Base-by-base conservation (phyloP, 2,329 filamentous ascomycete species). In the Hypoxylon rubiginosum region DNA sequence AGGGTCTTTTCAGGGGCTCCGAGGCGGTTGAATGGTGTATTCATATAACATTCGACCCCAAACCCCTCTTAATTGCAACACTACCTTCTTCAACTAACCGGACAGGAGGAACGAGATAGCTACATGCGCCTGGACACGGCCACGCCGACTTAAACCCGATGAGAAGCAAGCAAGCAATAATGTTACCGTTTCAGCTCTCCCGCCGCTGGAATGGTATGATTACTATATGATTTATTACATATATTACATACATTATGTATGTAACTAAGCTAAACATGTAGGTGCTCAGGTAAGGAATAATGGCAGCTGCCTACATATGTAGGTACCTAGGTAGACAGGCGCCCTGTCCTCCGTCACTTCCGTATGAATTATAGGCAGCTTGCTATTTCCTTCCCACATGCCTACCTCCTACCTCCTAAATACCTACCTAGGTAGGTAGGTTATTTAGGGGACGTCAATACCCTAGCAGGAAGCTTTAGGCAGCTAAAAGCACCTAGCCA, bases 51-150 rank as follows among this genome's bases (percentile, higher is more conserved):
- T 11, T 5, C 39, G 24, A n/a, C n/a, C n/a, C n/a, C n/a, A n/a
- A n/a, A 15, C 43, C 46, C 46, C 46, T 30, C 46, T 10, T 49
- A 49, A 49, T 30, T 49, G 24, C 46, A 15, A 49, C 32, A 13
- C 46, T n/a, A 49, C 46, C 46, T 49, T 49, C 46, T 49, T 49
- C 46, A 2, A 49, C 49, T 34, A 19, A 36, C 13, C 28, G 17
- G 30, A 21, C 30, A 21, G 28, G 30, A 36, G 30, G 49, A 51
- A 36, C 15, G 30, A 24, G n/a, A 51, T 3, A 36, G 24, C n/a
- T 17, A 34, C 15, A 11, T 21, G 24, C 24, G 24, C 46, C 11
- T n/a, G 26, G 46, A n/a, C 24, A 30, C 7, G 26, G 17, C 15
- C 6, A 24, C 11, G 21, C 17, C 21, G 21, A 13, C 4, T 36